A percentile compares a stretch with the other conserved stretches of the same genome.
Evolutionary conservation across 2,329 filamentous ascomycete genomes (phyloP).

Genomic region (Daldinia sp.): DNA sequence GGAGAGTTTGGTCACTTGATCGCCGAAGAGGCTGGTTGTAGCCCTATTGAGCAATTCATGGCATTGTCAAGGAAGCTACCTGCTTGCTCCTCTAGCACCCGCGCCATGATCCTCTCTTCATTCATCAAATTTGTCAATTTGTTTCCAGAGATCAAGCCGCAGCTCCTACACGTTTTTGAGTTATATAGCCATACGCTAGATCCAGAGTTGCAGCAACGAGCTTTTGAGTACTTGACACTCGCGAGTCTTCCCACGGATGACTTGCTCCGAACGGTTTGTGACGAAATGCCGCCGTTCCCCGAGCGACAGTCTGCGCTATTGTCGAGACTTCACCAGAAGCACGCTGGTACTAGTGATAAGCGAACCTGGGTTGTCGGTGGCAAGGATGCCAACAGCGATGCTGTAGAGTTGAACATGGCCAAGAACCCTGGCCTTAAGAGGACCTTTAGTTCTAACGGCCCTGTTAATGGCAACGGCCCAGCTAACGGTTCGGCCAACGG

Average conservation of each 20-base stretch:
- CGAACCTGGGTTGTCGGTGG: constrained; percentile 98
- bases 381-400: constrained; percentile 88
- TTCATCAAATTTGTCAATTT: constrained; percentile 99
- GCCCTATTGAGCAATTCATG: constrained; percentile 96
- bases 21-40: constrained; percentile 89
- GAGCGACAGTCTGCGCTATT: constrained; percentile 91
- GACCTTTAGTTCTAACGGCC: constrained; percentile 74
- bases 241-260: constrained; percentile 89
- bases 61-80: constrained; percentile 90
- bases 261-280: constrained; percentile 89
- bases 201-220: constrained; percentile 93
- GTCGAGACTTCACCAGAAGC: constrained; percentile 92
- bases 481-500: constrained; percentile 57
- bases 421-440: constrained; percentile 86
- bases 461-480: constrained; percentile 57
- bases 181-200: constrained; percentile 94
- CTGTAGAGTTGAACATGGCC: constrained; percentile 79
- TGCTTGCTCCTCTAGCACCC: constrained; percentile 85
- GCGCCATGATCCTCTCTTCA: constrained; percentile 92
- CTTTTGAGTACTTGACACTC: constrained; percentile 91
- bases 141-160: constrained; percentile 97
- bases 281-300: constrained; percentile 98
- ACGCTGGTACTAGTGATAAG: constrained; percentile 90
- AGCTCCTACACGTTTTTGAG: constrained; percentile 88
- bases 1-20: constrained; percentile 98